Percentiles rank a stretch among this genome's conserved stretches.
These are phyloP conservation scores for Botryotinia calthae DNA, from an alignment of 2,329 filamentous ascomycete genomes.

Conservation along the genomic window DNA sequence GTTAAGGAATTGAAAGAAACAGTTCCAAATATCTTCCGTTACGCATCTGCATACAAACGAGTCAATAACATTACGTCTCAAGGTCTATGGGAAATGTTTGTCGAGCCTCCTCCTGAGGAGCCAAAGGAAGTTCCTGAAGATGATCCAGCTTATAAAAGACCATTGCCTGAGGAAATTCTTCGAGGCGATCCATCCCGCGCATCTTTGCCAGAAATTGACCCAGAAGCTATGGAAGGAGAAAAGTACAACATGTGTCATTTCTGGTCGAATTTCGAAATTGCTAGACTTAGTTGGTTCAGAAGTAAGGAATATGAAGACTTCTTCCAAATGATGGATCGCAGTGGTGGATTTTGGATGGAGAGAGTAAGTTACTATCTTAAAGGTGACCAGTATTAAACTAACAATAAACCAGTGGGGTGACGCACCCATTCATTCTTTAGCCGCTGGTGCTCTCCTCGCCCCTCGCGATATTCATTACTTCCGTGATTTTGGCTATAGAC, in stretches of 20 bases:
- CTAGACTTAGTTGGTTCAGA: constrained; percentile 89
- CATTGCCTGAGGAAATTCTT: constrained; percentile 76
- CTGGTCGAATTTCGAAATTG: constrained; percentile 99
- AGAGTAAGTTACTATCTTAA: constrained; percentile 57
- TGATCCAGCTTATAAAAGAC: constrained; percentile 53
- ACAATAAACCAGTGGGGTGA: constrained; percentile 77
- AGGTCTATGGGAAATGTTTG: constrained; percentile 98
- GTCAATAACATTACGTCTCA: constrained; percentile 86
- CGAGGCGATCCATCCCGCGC: constrained; percentile 70
- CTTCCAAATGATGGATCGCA: constrained; percentile 98
- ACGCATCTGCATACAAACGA: constrained; percentile 96
- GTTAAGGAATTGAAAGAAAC: constrained; percentile 98
- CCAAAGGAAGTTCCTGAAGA: constrained; percentile 56
- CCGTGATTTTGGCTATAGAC: constrained; percentile 96
- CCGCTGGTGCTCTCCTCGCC: constrained; percentile 80
- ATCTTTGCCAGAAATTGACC: constrained; percentile 76
- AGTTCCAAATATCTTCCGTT: constrained; percentile 97
- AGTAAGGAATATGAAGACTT: constrained; percentile 98
- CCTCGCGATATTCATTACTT: constrained; percentile 94
- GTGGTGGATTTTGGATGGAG: constrained; percentile 99
- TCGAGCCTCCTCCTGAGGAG: constrained; percentile 68
- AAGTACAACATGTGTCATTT: constrained; percentile 99
- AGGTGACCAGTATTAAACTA: constrained; percentile 24
- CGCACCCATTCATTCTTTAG: constrained; percentile 95
- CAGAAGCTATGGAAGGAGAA: constrained; percentile 93